These are phyloP conservation scores for Cicer cuneatum DNA, from an alignment of 306 rosid species.

Conservation along the genomic window DNA sequence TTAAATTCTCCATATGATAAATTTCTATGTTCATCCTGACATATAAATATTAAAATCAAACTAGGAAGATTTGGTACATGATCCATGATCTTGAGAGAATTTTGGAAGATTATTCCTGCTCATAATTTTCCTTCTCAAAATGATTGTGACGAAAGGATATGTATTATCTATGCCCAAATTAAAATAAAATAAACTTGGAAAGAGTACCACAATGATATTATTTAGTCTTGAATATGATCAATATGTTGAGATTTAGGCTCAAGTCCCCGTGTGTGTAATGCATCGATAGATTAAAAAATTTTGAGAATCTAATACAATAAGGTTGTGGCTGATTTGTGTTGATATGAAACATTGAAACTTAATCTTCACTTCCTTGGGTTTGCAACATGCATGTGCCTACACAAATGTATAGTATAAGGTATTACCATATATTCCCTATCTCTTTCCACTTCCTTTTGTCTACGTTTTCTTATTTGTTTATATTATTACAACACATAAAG, in stretches of 20 bases:
- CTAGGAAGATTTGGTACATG: neutral
- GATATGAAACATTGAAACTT: conserved; percentile 55
- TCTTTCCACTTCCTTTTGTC: conserved; percentile 76
- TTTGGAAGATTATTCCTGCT: conserved; percentile 50
- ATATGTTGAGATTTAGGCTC: conserved; percentile 42
- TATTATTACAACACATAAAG: conserved; percentile 26
- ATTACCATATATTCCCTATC: conserved; percentile 79
- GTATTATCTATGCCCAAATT: conserved; percentile 12
- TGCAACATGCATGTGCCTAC: conserved; percentile 63
- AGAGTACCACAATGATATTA: conserved; percentile 11
- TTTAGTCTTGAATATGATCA: conserved; percentile 8
- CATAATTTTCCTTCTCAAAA: conserved; percentile 33
- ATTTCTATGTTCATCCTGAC: no score
- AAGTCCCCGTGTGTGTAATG: conserved; percentile 59
- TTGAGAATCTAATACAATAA: conserved; percentile 58
- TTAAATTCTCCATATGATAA: no score
- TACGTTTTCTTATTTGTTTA: conserved; percentile 40
- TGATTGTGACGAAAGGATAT: conserved; percentile 39
- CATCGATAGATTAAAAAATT: conserved; percentile 31
- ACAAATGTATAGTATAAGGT: conserved; percentile 68
- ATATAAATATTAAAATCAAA: neutral
- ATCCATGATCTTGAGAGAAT: conserved; percentile 46
- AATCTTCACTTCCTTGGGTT: conserved; percentile 48
- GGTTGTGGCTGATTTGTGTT: conserved; percentile 59
- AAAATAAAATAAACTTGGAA: neutral